Percentiles rank a stretch among this genome's conserved stretches.
Evolutionary conservation across 805 yeast species (phyloP).

Genomic region (Nadsonia fulvescens): DNA sequence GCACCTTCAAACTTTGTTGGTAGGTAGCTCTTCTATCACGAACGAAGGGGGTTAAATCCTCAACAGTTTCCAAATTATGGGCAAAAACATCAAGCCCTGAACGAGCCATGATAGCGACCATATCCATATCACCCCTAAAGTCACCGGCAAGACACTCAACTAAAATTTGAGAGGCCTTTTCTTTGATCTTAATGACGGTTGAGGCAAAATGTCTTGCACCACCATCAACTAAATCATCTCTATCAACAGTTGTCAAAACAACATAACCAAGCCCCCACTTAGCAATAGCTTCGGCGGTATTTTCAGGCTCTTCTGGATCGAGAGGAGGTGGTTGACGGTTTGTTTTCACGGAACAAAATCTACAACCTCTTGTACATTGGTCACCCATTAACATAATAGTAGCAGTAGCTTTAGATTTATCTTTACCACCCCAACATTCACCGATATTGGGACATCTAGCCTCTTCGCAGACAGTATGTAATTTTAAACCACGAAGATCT

Average conservation of each 20-base stretch:
- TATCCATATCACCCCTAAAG: conserved; percentile 74
- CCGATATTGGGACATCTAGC: conserved; percentile 99
- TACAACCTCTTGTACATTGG: conserved; percentile 97
- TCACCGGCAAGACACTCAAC: conserved; percentile 94
- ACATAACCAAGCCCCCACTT: conserved; percentile 98
- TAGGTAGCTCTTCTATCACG: conserved; percentile 95
- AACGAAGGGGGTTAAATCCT: conserved; percentile 81
- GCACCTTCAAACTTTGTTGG: conserved; percentile 65
- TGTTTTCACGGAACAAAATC: conserved; percentile 95
- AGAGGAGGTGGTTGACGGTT: conserved; percentile 71
- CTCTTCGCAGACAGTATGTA: conserved; percentile 95
- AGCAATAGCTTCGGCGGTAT: conserved; percentile 91
- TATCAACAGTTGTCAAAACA: conserved; percentile 89
- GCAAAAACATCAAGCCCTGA: conserved; percentile 94
- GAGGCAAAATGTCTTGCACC: conserved; percentile 83
- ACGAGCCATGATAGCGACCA: conserved; percentile 61
- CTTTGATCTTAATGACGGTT: conserved; percentile 70
- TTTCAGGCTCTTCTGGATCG: conserved; percentile 93
- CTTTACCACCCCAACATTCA: conserved; percentile 97
- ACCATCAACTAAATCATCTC: conserved; percentile 88
- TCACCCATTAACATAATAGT: conserved; percentile 97
- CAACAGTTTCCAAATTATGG: conserved; percentile 93
- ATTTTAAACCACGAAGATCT: conserved; percentile 73
- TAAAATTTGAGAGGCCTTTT: conserved; percentile 74
- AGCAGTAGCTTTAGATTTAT: conserved; percentile 81